These are phyloP conservation scores for Sarocladiaceae sp. DNA, from an alignment of 2,329 filamentous ascomycete genomes.

Conservation along the genomic window DNA sequence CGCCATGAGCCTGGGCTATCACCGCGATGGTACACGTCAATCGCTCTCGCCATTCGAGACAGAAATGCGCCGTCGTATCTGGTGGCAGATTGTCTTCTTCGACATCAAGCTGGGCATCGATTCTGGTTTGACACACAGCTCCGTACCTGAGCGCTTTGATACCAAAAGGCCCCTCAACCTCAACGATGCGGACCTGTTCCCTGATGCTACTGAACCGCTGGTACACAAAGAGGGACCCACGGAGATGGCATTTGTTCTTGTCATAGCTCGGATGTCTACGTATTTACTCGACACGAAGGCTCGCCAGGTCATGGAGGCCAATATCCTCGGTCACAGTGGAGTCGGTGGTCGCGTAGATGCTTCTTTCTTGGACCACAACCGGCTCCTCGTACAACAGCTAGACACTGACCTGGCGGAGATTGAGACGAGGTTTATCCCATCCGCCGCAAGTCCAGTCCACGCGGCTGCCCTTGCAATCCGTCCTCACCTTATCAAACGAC, in stretches of 20 bases:
- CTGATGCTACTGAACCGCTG: constrained; percentile 45
- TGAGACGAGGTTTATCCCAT: constrained; percentile 45
- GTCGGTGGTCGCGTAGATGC: no score
- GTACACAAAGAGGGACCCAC: constrained; percentile 51
- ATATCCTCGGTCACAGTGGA: constrained; percentile 41
- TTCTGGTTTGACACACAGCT: constrained; percentile 50
- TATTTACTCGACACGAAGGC: constrained; percentile 37
- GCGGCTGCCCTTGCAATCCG: constrained; percentile 43
- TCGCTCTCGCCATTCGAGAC: constrained; percentile 58
- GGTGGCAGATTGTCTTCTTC: constrained; percentile 60
- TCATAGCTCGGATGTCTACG: constrained; percentile 44
- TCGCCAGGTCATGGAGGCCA: constrained; percentile 40
- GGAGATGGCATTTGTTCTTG: constrained; percentile 54
- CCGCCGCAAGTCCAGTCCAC: constrained; percentile 47
- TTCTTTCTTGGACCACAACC: constrained; percentile 34
- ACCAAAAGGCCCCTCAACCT: constrained; percentile 53
- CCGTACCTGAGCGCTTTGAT: constrained; percentile 48
- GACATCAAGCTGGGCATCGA: constrained; percentile 53
- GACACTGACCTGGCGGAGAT: constrained; percentile 38
- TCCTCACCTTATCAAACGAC: constrained; percentile 43
- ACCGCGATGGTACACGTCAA: constrained; percentile 54
- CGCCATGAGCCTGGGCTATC: constrained; percentile 63
- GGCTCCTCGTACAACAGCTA: constrained; percentile 35
- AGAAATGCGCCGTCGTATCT: constrained; percentile 61
- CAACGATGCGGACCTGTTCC: constrained; percentile 54